Evolutionary conservation across 495 filamentous ascomycete species (phyloP).

Genomic region (Thozetella sp.): DNA sequence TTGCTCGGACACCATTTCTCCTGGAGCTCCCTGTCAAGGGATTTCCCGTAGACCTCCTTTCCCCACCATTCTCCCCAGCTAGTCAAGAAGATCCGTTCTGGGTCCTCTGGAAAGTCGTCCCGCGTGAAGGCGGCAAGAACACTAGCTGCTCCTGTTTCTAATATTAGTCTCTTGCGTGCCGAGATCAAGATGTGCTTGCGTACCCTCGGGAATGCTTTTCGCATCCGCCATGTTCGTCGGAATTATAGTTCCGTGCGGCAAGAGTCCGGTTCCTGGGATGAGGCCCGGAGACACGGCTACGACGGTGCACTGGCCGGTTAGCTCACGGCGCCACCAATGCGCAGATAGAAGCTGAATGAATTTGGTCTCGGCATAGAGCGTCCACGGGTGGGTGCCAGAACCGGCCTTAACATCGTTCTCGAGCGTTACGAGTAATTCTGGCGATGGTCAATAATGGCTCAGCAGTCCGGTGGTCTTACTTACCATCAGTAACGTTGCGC

Average conservation of each 20-base stretch:
- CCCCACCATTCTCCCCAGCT: conserved; percentile 52
- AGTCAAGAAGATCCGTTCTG: conserved; percentile 45
- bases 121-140: conserved; percentile 39
- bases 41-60: conserved; percentile 33
- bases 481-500: conserved; percentile 29
- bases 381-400: conserved; percentile 16
- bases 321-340: conserved; percentile 51
- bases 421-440: conserved; percentile 13
- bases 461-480: not conserved
- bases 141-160: conserved; percentile 32
- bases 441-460: not conserved
- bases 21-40: conserved; percentile 40
- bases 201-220: conserved; percentile 37
- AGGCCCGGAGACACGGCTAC: conserved; percentile 48
- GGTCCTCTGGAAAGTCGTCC: conserved; percentile 44
- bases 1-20: conserved; percentile 44
- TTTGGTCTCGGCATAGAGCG: conserved; percentile 35
- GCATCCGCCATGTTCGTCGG: conserved; percentile 30
- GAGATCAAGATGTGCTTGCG: conserved; percentile 2
- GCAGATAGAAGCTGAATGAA: conserved; percentile 44
- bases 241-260: conserved; percentile 12
- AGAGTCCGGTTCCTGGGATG: conserved; percentile 36
- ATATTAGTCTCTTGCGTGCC: not conserved
- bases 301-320: conserved; percentile 31
- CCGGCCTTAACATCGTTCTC: conserved; percentile 30